Base-by-base conservation (phyloP, 2,329 filamentous ascomycete species). In the Bipolaris gigantea region DNA sequence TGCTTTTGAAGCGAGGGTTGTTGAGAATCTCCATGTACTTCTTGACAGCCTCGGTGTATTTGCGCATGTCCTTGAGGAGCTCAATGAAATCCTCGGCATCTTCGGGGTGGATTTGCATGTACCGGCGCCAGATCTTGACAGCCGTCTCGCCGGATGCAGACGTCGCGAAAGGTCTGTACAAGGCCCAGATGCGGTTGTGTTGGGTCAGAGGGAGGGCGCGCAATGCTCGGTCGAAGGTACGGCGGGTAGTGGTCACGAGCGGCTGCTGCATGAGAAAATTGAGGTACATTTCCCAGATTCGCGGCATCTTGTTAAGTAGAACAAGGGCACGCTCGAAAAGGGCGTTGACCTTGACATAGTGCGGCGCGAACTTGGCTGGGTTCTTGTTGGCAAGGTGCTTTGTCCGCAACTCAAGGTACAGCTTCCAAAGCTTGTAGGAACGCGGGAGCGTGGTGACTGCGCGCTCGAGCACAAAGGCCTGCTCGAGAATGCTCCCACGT, bases 351-450 rank as follows among this genome's bases (percentile, higher is more conserved):
- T 97, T 99, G 70, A 87, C 84, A 76, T 89, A 97, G 70, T 99
- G 92, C 55, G 84, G 79, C 48, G 85, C 85, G 73, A 89, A 91
- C 53, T 87, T 83, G 51, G 90, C 89, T 11, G 93, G 86, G 73
- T 96, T 97, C 64, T 93, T 85, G 70, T 87, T 89, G 57, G 85
- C 81, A 56, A 96, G 81, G 75, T 96, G 92, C 65, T 89, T 89
- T 51, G 85, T 86, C 66, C 94, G 86, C 64, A 97, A 89, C 62
- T 86, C 84, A 61, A 99, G 85, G 75, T 97, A 99, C 85, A 96
- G 86, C 78, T 96, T 97, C 94, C 94, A 99, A 44, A 99, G 81
- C 79, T 99, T 99, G 80, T 96, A 99, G 25, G 93, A 97, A 64
- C 94, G 85, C 45, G 94, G 94, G 41, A 99, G 83, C 67, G 95